Percentiles rank a stretch among this genome's conserved stretches.
Conservation (phyloP, 148 eudicot species). For the Rhododendron williamsianum region DNA sequence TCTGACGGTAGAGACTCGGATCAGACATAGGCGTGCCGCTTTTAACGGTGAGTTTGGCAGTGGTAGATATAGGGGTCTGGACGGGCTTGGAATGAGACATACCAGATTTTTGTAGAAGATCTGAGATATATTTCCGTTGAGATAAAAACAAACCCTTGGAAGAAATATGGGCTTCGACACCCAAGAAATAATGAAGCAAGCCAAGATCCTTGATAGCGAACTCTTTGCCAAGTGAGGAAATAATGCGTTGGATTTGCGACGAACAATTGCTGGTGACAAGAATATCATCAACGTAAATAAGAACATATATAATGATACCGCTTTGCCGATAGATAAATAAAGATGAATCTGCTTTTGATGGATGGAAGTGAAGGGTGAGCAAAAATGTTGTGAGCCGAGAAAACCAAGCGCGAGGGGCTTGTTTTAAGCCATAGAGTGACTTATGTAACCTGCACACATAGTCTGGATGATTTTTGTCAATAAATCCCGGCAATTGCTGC, state of each 20-base stretch:
- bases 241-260: not conserved
- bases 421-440: too few relatives aligned
- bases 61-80: not conserved
- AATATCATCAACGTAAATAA: too few relatives aligned
- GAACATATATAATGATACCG: too few relatives aligned
- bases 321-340: too few relatives aligned
- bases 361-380: not conserved
- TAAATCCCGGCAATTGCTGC: not conserved
- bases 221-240: not conserved
- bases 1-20: too few relatives aligned
- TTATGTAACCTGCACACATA: too few relatives aligned
- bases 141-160: not conserved
- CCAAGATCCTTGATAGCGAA: not conserved
- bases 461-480: not conserved
- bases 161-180: not conserved
- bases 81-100: not conserved
- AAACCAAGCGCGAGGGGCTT: too few relatives aligned
- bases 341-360: not conserved
- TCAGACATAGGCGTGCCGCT: too few relatives aligned
- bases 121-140: not conserved
- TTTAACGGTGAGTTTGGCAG: too few relatives aligned
- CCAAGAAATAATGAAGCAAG: not conserved
- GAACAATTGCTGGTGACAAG: not conserved
- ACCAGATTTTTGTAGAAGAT: not conserved
- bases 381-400: not conserved